These are phyloP conservation scores for Pestalotiopsis sp. DNA, from an alignment of 2,329 filamentous ascomycete species.

Conservation along the genomic window DNA sequence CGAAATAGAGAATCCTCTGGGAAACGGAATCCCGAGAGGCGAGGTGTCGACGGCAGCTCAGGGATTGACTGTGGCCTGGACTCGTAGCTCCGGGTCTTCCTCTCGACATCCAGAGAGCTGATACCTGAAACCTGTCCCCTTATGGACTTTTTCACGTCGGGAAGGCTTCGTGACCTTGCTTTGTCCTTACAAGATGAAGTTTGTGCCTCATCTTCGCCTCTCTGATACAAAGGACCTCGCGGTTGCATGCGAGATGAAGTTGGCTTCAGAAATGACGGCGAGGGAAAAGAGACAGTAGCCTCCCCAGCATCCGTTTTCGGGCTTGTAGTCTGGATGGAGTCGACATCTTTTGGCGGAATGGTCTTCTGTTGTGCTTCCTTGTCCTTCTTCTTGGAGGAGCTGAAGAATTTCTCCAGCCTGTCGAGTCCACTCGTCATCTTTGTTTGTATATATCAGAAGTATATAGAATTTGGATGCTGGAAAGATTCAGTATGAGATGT, in stretches of 20 bases:
- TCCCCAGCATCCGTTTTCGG: constrained; percentile 11
- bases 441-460: neutral
- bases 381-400: constrained; percentile 40
- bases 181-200: constrained; percentile 17
- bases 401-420: constrained; percentile 54
- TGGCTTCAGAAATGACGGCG: constrained; percentile 53
- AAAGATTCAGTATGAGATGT: neutral
- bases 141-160: constrained; percentile 22
- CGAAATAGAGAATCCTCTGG: constrained; percentile 28
- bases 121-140: constrained; percentile 25
- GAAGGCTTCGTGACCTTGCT: constrained; percentile 28
- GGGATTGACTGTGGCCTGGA: neutral
- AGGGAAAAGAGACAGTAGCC: constrained; percentile 24
- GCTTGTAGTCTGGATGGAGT: constrained; percentile 16
- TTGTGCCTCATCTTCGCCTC: neutral
- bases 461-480: neutral
- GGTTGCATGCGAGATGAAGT: constrained; percentile 58
- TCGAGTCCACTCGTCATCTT: constrained; percentile 53
- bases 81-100: constrained; percentile 10
- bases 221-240: constrained; percentile 46
- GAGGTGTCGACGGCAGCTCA: constrained; percentile 10
- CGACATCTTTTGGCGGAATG: constrained; percentile 14
- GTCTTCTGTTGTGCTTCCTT: constrained; percentile 16
- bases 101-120: neutral
- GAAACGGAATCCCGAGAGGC: constrained; percentile 27